Percentiles rank a stretch among this genome's conserved stretches.
Conservation (phyloP, 345 rosid genomes). For the Syzygium aqueum region DNA sequence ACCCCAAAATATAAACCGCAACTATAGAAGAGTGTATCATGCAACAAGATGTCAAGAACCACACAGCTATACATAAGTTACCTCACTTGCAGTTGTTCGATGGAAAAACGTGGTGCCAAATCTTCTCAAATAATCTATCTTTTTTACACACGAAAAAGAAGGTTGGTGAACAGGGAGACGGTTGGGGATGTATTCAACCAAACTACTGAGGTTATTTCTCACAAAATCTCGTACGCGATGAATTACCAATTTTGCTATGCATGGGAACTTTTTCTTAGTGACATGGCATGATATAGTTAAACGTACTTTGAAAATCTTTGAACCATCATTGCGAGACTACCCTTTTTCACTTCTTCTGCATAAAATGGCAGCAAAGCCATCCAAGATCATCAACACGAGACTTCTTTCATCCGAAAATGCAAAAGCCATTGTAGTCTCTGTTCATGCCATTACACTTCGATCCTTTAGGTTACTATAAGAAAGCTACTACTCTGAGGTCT, state of each 20-base stretch:
- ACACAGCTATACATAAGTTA: not conserved
- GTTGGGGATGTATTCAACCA: not conserved
- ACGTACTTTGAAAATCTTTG: not conserved
- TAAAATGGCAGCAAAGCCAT: not conserved
- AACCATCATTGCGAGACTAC: not conserved
- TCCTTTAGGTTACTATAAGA: not conserved
- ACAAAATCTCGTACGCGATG: not conserved
- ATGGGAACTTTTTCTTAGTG: not conserved
- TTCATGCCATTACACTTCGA: not conserved
- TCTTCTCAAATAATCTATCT: not conserved
- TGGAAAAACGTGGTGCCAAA: not conserved
- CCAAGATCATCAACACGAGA: not conserved
- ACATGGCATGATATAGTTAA: not conserved
- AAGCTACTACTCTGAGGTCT: not conserved
- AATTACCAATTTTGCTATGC: not conserved
- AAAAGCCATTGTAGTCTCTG: not conserved
- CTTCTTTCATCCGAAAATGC: not conserved
- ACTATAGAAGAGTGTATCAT: not conserved
- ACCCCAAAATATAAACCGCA: not conserved
- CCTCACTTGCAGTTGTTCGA: not conserved
- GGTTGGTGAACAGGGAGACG: not conserved
- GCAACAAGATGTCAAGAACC: not conserved
- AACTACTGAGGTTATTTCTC: not conserved
- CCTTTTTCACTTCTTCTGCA: not conserved
- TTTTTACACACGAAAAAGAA: not conserved